phyloP scores from a whole-genome alignment of 768 basidiomycete species.

The Kwoniella heveanensis region DNA sequence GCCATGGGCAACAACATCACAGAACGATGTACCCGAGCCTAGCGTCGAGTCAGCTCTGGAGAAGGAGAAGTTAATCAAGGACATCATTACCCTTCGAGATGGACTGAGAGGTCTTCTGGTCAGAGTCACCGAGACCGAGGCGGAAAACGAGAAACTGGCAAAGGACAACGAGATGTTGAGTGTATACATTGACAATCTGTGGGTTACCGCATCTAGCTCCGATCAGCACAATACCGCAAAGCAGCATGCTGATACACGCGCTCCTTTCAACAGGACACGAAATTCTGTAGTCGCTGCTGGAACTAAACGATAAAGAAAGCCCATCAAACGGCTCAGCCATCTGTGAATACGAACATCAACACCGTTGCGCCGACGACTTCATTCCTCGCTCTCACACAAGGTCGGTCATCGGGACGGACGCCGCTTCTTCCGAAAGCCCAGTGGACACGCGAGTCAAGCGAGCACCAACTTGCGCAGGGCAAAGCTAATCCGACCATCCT shows the following conservation, averaged over 20 bases:
- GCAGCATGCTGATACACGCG: neutral
- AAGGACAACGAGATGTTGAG: conserved; percentile 51
- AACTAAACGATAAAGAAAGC: conserved; percentile 21
- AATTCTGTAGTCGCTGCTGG: conserved; percentile 52
- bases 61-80: conserved; percentile 49
- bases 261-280: conserved; percentile 33
- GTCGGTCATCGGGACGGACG: too few relatives aligned
- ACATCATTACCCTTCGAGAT: conserved; percentile 40
- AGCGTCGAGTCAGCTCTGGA: conserved; percentile 44
- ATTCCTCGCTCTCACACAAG: too few relatives aligned
- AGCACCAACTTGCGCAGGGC: too few relatives aligned
- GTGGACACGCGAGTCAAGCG: too few relatives aligned
- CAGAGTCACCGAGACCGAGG: conserved; percentile 43
- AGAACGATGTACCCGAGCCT: conserved; percentile 19
- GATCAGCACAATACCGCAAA: too few relatives aligned
- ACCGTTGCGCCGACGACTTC: neutral
- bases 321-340: neutral
- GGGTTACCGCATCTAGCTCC: conserved; percentile 21
- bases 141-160: conserved; percentile 45
- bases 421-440: too few relatives aligned
- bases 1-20: conserved; percentile 10
- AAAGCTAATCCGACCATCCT: too few relatives aligned
- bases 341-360: neutral
- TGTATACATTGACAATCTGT: conserved; percentile 53
- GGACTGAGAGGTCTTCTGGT: conserved; percentile 44